Evolutionary conservation across 371 early-diverging fungal genomes (phyloP).

Genomic region (Mucor plumbeus): DNA sequence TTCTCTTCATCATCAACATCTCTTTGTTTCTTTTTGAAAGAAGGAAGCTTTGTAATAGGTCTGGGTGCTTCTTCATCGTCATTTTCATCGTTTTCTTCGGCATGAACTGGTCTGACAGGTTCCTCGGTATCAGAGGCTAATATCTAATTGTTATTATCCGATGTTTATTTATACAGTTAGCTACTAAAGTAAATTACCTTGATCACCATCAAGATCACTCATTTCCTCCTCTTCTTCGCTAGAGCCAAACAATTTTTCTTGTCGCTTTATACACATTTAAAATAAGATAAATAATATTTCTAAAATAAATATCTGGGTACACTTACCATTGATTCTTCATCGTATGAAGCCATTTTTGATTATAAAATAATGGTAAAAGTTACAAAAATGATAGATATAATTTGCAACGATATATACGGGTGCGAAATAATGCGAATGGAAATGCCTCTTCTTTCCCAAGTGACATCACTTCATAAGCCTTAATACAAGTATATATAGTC

Average conservation of each 20-base stretch:
- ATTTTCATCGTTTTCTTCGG: slow-evolving; percentile 8
- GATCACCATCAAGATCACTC: slow-evolving; percentile 54
- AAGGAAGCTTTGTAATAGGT: slow-evolving; percentile 38
- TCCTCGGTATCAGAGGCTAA: slow-evolving; percentile 30
- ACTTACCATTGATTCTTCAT: slow-evolving; percentile 20
- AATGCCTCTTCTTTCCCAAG: background rate
- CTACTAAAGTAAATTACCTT: slow-evolving; percentile 26
- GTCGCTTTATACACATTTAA: slow-evolving; percentile 10
- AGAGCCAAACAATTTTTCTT: slow-evolving; percentile 29
- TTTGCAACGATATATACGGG: background rate
- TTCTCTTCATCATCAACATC: slow-evolving; percentile 39
- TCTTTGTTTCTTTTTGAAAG: slow-evolving; percentile 46
- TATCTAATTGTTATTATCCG: background rate
- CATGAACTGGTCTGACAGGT: slow-evolving; percentile 2
- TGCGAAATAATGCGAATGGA: slow-evolving; percentile 1
- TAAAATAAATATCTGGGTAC: background rate
- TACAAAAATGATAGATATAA: background rate
- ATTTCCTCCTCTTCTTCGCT: slow-evolving; percentile 42
- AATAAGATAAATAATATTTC: background rate
- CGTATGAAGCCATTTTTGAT: slow-evolving; percentile 24
- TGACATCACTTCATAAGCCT: slow-evolving; percentile 9
- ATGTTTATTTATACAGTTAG: background rate
- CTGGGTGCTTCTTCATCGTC: slow-evolving; percentile 8
- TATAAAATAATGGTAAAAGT: background rate
- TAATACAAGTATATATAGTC: background rate